These are phyloP conservation scores for Phialophora expanda DNA, from an alignment of 2,329 filamentous ascomycete species.

Conservation along the genomic window DNA sequence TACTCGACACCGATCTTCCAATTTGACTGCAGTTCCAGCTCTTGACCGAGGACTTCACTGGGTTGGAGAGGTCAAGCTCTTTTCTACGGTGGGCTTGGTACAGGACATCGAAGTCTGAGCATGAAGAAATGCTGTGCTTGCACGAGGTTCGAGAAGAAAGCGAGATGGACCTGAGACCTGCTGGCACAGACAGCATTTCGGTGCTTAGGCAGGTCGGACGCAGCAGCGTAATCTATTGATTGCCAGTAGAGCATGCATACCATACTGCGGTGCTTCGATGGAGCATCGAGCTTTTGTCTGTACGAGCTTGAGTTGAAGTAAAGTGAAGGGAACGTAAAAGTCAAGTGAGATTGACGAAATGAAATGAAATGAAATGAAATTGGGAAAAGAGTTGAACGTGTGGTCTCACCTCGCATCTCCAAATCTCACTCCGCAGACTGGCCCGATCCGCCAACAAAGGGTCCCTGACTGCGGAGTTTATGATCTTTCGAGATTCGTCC, in stretches of 20 bases:
- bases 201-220: not conserved
- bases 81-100: not conserved
- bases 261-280: not conserved
- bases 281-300: not conserved
- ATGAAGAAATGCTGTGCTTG: not conserved
- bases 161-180: not conserved
- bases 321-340: not conserved
- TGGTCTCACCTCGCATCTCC: slow-evolving; percentile 7
- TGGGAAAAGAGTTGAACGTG: slow-evolving; percentile 3
- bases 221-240: not conserved
- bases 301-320: not conserved
- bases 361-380: slow-evolving; percentile 6
- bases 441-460: slow-evolving; percentile 3
- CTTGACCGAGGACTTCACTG: not conserved
- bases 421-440: slow-evolving; percentile 14
- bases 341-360: not conserved
- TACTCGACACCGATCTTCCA: not conserved
- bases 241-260: not conserved
- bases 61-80: not conserved
- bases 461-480: slow-evolving; percentile 23
- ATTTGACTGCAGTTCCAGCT: not conserved
- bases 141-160: not conserved
- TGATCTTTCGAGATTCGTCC: slow-evolving; percentile 9
- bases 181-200: not conserved
- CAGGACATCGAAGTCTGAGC: not conserved